phyloP scores from a whole-genome alignment of 2,329 filamentous ascomycete genomes.

The Claviceps quebecensis region DNA sequence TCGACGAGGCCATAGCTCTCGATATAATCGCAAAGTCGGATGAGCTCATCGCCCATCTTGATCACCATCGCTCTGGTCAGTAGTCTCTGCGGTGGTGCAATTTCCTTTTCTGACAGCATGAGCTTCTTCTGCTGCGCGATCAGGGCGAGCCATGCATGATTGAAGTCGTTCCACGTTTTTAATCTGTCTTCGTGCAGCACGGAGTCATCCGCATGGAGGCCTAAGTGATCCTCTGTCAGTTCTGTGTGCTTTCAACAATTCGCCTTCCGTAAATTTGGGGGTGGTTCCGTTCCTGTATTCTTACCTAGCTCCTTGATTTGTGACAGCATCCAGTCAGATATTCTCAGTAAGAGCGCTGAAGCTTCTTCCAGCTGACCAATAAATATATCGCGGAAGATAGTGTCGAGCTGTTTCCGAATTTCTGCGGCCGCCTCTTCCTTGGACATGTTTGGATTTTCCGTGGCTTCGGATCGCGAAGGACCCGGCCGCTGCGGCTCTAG shows the following conservation, averaged over 20 bases:
- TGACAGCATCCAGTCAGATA: slow-evolving; percentile 42
- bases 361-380: slow-evolving; percentile 34
- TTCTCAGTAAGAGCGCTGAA: slow-evolving; percentile 35
- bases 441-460: slow-evolving; percentile 38
- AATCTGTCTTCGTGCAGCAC: slow-evolving; percentile 61
- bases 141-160: slow-evolving; percentile 75
- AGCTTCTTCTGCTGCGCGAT: slow-evolving; percentile 75
- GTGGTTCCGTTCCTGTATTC: slow-evolving; percentile 11
- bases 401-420: slow-evolving; percentile 47
- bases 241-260: not conserved
- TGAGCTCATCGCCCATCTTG: slow-evolving; percentile 68
- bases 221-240: slow-evolving; percentile 18
- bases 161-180: slow-evolving; percentile 87
- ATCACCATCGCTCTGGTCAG: slow-evolving; percentile 57
- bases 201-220: slow-evolving; percentile 72
- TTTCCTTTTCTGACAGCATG: slow-evolving; percentile 43
- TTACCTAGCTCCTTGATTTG: slow-evolving; percentile 42
- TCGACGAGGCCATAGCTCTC: slow-evolving; percentile 91
- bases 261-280: too few relatives aligned
- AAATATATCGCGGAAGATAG: slow-evolving; percentile 59
- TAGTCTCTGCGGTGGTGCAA: slow-evolving; percentile 44
- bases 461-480: slow-evolving; percentile 23
- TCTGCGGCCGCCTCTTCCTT: slow-evolving; percentile 47
- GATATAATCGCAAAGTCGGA: slow-evolving; percentile 70
- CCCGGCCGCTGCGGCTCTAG: not conserved